Percentiles rank a stretch among this genome's conserved stretches.
These are phyloP conservation scores for Prunus dulcis DNA, from an alignment of 306 rosid genomes.

Conservation along the genomic window DNA sequence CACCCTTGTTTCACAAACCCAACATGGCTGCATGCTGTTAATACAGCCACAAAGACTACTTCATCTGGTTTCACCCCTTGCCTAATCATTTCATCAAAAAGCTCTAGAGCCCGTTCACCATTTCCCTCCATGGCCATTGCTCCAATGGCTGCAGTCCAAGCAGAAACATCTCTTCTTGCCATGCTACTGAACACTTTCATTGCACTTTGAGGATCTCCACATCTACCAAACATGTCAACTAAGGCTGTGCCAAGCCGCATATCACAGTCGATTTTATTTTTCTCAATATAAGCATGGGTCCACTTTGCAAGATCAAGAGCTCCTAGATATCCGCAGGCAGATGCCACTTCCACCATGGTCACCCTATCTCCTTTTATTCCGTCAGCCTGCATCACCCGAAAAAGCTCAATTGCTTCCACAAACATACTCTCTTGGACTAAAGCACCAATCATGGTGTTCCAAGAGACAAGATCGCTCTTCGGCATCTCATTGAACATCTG, in stretches of 20 bases:
- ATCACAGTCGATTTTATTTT: slow-evolving; percentile 51
- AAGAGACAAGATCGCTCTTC: slow-evolving; percentile 57
- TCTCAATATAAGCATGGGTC: slow-evolving; percentile 46
- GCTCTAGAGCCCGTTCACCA: slow-evolving; percentile 48
- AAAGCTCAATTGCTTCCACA: slow-evolving; percentile 60
- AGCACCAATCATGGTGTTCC: slow-evolving; percentile 76
- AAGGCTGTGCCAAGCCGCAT: slow-evolving; percentile 69
- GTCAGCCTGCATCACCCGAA: slow-evolving; percentile 58
- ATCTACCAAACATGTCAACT: slow-evolving; percentile 77
- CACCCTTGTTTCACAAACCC: slow-evolving; percentile 61
- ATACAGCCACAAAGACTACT: slow-evolving; percentile 63
- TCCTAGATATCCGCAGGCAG: slow-evolving; percentile 79
- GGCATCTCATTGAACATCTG: slow-evolving; percentile 58
- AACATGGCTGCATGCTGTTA: slow-evolving; percentile 72
- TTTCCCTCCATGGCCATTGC: slow-evolving; percentile 77
- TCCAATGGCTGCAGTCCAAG: slow-evolving; percentile 85
- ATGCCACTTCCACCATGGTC: slow-evolving; percentile 72
- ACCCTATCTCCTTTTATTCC: slow-evolving; percentile 59
- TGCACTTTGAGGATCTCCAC: slow-evolving; percentile 62
- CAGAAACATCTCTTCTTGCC: slow-evolving; percentile 54
- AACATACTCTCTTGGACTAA: slow-evolving; percentile 63
- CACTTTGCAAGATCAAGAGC: slow-evolving; percentile 67
- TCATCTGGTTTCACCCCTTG: slow-evolving; percentile 59
- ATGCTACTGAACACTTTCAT: slow-evolving; percentile 51
- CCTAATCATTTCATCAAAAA: slow-evolving; percentile 56